Conservation (phyloP, 176 grass and related monocot species). For the Canna indica region DNA sequence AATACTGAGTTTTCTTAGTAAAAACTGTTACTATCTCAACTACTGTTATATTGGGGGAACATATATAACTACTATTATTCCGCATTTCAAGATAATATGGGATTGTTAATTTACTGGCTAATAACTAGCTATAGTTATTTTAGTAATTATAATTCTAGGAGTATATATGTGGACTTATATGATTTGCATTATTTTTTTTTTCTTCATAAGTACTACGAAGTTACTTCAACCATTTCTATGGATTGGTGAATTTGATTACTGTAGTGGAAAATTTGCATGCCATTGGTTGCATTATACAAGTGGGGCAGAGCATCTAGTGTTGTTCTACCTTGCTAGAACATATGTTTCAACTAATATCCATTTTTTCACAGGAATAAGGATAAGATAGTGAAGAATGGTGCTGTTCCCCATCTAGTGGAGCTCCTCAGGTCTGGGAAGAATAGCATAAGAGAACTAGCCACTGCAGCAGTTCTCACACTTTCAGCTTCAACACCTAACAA, state of each 20-base stretch:
- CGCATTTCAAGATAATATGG: neutral
- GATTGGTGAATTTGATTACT: neutral
- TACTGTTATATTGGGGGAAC: too few relatives aligned
- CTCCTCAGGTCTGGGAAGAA: conserved; percentile 11
- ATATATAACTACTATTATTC: neutral
- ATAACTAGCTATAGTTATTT: neutral
- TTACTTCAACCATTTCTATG: neutral
- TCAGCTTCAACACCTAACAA: conserved; percentile 25
- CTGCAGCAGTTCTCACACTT: conserved; percentile 20
- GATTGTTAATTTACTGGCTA: neutral
- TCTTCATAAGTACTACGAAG: neutral
- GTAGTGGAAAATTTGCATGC: neutral
- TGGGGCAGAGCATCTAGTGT: neutral
- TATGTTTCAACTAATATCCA: neutral
- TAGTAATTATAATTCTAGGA: neutral
- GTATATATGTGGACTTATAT: neutral
- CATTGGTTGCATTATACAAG: neutral
- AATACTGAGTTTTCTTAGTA: too few relatives aligned
- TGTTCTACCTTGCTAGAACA: neutral
- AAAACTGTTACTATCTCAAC: too few relatives aligned
- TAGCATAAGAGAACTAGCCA: conserved; percentile 18
- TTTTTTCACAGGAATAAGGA: conserved; percentile 17
- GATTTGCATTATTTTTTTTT: neutral
- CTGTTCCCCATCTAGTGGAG: conserved; percentile 21
- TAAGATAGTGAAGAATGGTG: conserved; percentile 18